Conservation (phyloP, 106 monocot species). For the Acorus gramineus region DNA sequence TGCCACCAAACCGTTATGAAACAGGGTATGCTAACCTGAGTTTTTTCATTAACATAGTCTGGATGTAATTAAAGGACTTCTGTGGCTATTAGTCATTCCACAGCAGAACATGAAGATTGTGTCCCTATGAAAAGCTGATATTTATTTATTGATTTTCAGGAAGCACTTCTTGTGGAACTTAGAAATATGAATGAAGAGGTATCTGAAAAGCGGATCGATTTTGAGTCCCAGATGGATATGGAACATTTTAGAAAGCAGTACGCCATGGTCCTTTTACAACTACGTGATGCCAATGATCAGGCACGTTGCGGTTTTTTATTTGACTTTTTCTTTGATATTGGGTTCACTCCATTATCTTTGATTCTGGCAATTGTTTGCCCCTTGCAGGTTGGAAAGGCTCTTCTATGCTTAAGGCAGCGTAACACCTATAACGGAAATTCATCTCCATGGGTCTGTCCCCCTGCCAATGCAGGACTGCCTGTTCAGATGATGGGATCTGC, state of each 20-base stretch:
- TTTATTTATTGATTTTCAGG: constrained; percentile 20
- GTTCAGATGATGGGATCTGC: constrained; percentile 2
- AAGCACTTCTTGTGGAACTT: constrained; percentile 76
- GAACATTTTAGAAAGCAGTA: constrained; percentile 88
- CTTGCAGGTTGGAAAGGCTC: constrained; percentile 65
- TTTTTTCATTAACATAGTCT: no score
- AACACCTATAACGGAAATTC: constrained; percentile 68
- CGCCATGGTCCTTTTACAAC: constrained; percentile 87
- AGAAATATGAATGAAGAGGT: constrained; percentile 94
- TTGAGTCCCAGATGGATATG: constrained; percentile 48
- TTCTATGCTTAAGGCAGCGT: constrained; percentile 66
- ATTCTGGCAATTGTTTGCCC: neutral
- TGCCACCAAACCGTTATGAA: no score
- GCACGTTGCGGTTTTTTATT: constrained; percentile 13
- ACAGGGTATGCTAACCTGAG: no score
- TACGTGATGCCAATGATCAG: constrained; percentile 81
- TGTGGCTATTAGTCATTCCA: no score
- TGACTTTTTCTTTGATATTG: neutral
- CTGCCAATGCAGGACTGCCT: constrained; percentile 23
- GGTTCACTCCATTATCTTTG: neutral
- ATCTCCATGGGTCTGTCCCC: constrained; percentile 29
- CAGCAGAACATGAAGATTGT: no score
- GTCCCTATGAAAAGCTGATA: no score
- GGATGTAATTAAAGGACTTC: no score
- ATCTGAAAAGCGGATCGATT: constrained; percentile 55